Conservation (phyloP, 2,329 filamentous ascomycete genomes). For the Raffaelea deltoideospora region DNA sequence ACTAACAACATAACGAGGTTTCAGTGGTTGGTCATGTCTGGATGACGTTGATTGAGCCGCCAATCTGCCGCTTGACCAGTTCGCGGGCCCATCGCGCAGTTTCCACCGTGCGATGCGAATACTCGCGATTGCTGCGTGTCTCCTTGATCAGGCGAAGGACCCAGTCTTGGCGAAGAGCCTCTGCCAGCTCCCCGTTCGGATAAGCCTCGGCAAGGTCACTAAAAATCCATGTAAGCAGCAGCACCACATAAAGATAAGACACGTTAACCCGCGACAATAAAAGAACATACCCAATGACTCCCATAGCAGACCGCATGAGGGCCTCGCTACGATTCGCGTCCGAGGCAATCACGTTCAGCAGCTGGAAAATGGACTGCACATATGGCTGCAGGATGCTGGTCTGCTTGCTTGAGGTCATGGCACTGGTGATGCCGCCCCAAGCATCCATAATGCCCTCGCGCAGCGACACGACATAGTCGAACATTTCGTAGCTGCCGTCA, state of each 20-base stretch:
- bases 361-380: constrained; percentile 71
- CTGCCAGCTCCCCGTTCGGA: constrained; percentile 72
- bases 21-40: constrained; percentile 24
- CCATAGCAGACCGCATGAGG: constrained; percentile 87
- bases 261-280: background rate
- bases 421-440: constrained; percentile 91
- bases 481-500: constrained; percentile 85
- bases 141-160: constrained; percentile 81
- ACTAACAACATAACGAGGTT: background rate
- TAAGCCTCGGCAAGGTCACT: constrained; percentile 92
- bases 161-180: constrained; percentile 84
- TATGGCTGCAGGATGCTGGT: constrained; percentile 59
- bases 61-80: constrained; percentile 84
- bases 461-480: constrained; percentile 87
- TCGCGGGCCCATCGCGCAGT: constrained; percentile 96
- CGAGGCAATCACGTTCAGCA: constrained; percentile 64
- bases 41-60: constrained; percentile 35
- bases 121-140: constrained; percentile 79
- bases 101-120: constrained; percentile 69
- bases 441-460: constrained; percentile 98
- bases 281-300: constrained; percentile 72
- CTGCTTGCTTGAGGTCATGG: constrained; percentile 74
- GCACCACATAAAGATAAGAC: background rate
- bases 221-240: background rate
- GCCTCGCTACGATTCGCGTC: constrained; percentile 85